Conservation (phyloP, 306 rosid genomes). For the Cyclanthera cordifolia region DNA sequence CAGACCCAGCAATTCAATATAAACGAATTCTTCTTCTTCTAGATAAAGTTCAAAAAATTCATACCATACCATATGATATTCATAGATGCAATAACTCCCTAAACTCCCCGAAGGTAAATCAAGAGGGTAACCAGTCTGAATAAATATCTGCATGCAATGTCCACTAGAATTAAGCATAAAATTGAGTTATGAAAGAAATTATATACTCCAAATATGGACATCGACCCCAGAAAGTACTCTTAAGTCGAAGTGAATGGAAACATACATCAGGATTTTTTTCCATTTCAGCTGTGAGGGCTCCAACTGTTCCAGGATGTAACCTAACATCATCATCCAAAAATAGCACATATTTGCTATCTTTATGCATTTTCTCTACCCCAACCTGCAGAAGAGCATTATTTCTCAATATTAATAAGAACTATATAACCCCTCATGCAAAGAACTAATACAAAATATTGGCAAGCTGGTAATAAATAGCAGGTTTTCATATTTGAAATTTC, state of each 20-base stretch:
- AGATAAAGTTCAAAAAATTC: background rate
- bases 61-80: slow-evolving; percentile 79
- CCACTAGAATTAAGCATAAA: slow-evolving; percentile 21
- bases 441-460: background rate
- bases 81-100: slow-evolving; percentile 97
- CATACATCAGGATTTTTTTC: slow-evolving; percentile 79
- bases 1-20: background rate
- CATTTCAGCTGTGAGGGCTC: slow-evolving; percentile 76
- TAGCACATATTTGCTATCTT: slow-evolving; percentile 69
- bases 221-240: slow-evolving; percentile 6
- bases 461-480: background rate
- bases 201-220: background rate
- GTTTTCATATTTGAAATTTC: background rate
- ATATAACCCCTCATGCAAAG: background rate
- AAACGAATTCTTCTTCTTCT: background rate
- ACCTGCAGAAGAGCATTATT: slow-evolving; percentile 35
- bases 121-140: slow-evolving; percentile 99
- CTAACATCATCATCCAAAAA: slow-evolving; percentile 94
- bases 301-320: slow-evolving; percentile 94
- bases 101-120: slow-evolving; percentile 96
- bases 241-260: slow-evolving; percentile 1
- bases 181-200: slow-evolving; percentile 9
- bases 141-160: slow-evolving; percentile 64
- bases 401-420: background rate
- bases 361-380: slow-evolving; percentile 87